Evolutionary conservation across 192 early-diverging fungal species (phyloP), one percentile per base, ranked within the genome.

Genomic region (Irineochytrium annulatum): DNA sequence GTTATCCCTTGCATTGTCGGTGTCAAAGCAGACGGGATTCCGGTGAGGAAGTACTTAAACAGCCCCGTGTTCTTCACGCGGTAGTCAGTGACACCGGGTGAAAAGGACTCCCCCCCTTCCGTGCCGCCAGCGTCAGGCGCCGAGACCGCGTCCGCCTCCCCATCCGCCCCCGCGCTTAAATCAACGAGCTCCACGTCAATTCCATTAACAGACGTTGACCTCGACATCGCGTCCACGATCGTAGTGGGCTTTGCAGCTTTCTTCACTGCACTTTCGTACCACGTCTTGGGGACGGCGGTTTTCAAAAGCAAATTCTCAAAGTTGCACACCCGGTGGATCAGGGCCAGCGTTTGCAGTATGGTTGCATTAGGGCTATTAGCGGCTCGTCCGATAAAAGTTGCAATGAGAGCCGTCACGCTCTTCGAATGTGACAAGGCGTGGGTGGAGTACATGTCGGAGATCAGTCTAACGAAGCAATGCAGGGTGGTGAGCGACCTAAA

Each of bases 381-480:
- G n/a, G n/a, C n/a, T n/a, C n/a, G n/a, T n/a, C 72, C 77, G 26
- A 80, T 64, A 30, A 93, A 87, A 22, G 80, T 81, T 22, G 79
- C 70, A 0, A 88, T 67, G 3, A 89, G 67, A 22, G 86, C 74
- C 4, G 69, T 60, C 32, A 82, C 79, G 55, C 78, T 85, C 34
- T 81, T 79, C 13, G 76, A 75, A 60, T 89, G 87, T 1, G 86
- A 82, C 48, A 86, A 75, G 4, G 74, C 57, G 20, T 87, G 79
- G 0, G 84, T 75, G 53, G 73, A 86, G 71, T 80, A 92, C 29
- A 89, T 75, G 59, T 91, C 88, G 4, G 86, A 79, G 13, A 88
- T 58, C 28, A 94, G 57, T 19, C 79, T 77, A 39, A 84, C 71
- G 45, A 83, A 71, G 1, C 81, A 82, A 31, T 87, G 75, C 6